Conservation (phyloP, 257 asterid species). For the Buddleja alternifolia region DNA sequence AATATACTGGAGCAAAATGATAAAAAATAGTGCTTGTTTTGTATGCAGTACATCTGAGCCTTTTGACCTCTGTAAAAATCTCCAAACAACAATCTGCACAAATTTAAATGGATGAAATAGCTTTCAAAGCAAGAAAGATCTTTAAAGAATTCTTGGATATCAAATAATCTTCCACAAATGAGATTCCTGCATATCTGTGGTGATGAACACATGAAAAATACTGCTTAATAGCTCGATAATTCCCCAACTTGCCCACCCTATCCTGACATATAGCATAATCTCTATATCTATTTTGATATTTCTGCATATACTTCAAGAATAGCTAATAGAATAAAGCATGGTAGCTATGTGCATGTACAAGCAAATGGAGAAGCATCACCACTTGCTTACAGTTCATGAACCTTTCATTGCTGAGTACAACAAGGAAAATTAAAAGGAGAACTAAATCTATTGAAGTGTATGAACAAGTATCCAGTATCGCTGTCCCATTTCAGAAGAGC, state of each 20-base stretch:
- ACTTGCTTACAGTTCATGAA: slow-evolving; percentile 6
- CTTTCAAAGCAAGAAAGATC: slow-evolving; percentile 11
- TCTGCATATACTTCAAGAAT: not conserved
- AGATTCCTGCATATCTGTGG: not conserved
- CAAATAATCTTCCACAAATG: not conserved
- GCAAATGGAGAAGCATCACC: not conserved
- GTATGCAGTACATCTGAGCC: slow-evolving; percentile 95
- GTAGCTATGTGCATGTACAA: not conserved
- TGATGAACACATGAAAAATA: not conserved
- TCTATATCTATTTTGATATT: not conserved
- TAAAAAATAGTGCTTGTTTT: slow-evolving; percentile 77
- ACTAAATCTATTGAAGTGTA: not conserved
- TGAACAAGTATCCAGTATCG: not conserved
- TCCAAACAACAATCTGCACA: slow-evolving; percentile 94
- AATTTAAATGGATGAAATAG: slow-evolving; percentile 15
- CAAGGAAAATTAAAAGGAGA: slow-evolving; percentile 16
- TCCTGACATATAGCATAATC: not conserved
- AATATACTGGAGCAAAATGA: slow-evolving; percentile 83
- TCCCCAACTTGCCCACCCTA: too few relatives aligned
- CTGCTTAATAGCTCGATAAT: not conserved
- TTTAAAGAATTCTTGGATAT: slow-evolving; percentile 10
- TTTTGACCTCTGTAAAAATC: slow-evolving; percentile 75
- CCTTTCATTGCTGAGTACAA: not conserved
- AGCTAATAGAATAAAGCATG: not conserved
- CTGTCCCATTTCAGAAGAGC: not conserved